Evolutionary conservation across 805 yeast species (phyloP), one percentile per base, ranked within the genome.

Genomic region (Helenozyma rhizophorensis): DNA sequence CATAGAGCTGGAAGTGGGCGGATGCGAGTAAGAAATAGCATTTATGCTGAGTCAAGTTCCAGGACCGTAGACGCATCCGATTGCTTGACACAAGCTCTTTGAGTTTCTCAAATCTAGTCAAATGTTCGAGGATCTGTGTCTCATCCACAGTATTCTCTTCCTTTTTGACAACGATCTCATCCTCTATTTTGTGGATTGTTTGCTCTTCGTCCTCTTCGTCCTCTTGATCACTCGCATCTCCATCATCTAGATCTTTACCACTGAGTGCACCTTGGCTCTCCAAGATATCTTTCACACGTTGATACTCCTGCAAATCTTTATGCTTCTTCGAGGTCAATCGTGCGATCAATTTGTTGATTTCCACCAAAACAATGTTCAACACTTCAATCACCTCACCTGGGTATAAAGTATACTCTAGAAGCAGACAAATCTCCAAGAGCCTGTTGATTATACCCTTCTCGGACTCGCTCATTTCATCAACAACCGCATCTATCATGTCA

Each of bases 1-100:
- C 69, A 37, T 62, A 56, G 8, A 48, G 31, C 66, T 82, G 89
- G 42, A 70, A 84, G 48, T 82, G 75, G 0, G 83, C 74, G 2
- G 88, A 76, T 0, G 86, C 97, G 16, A 83, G 62, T 40, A 87
- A 75, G 50, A 89, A 90, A 50, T 76, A 82, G 27, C 81, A 70
- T 32, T 89, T 79, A 53, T 93, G 97, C 11, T 85, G 58, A 9
- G 77, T 48, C 31, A 85, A 82, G 21, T 70, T 44, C 76, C 78
- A 71, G 10, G 62, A 50, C 40, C 83, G 58, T 9, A 72, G 47
- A 32, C 70, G 60, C 7, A 47, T 10, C 31, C 53, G 56, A 2
- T 47, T 32, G 2, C 39, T 23, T 11, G 46, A 42, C n/a, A 60
- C 51, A 8, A 37, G 36, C 9, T 62, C 70, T 31, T 54, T 53